Conservation (phyloP, 78 protist species). For the Creolimax fragrantissima region DNA sequence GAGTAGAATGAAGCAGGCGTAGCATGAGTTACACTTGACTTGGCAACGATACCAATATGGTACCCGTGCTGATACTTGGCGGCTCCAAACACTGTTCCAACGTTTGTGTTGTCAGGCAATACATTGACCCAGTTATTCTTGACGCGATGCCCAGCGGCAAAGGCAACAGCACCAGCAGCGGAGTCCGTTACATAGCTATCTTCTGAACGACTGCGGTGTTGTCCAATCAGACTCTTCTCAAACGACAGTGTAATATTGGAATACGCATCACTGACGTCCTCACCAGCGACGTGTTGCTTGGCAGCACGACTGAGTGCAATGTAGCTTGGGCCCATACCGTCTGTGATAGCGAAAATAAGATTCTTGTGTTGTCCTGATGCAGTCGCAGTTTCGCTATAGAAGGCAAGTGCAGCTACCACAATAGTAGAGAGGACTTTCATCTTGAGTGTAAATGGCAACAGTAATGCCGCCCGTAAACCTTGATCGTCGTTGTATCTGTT, state of each 20-base stretch:
- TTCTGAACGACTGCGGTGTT: background rate
- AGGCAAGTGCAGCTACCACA: no score
- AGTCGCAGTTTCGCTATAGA: no score
- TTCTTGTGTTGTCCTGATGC: no score
- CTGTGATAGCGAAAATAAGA: background rate
- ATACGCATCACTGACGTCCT: background rate
- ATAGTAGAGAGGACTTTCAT: no score
- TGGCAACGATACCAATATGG: conserved; percentile 8
- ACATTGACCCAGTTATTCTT: conserved; percentile 7
- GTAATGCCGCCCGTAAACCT: no score
- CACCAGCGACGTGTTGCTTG: background rate
- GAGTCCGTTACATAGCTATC: conserved; percentile 2
- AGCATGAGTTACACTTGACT: conserved; percentile 21
- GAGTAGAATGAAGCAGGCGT: conserved; percentile 24
- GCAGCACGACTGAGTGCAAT: background rate
- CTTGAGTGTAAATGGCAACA: no score
- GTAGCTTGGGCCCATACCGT: conserved; percentile 17
- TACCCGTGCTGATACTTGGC: conserved; percentile 2
- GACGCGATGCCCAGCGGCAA: background rate
- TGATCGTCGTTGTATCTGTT: no score
- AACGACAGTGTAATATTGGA: background rate
- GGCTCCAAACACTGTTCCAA: background rate
- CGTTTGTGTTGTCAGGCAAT: background rate
- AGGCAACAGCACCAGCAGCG: background rate
- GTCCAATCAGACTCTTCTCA: background rate